Base-by-base conservation (phyloP, 179 eudicot genomes). In the Gypsophila paniculata region DNA sequence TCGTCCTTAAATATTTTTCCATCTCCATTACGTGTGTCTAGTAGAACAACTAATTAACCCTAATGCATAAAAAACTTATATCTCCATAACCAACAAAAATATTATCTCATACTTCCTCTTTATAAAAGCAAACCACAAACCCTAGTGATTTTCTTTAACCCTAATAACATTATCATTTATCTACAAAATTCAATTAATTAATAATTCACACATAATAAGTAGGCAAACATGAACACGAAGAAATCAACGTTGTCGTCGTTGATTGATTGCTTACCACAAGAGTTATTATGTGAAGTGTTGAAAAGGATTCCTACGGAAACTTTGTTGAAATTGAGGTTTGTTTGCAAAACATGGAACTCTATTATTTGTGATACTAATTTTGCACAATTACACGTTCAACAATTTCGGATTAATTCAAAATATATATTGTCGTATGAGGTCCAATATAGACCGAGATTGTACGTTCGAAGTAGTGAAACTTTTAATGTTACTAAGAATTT, bases 251-350 rank as follows among this genome's bases (percentile, higher is more conserved):
- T n/a, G n/a, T n/a, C 1, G 22, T 19, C 22, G 11, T 8, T 32
- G 15, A 25, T 58, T 10, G 1, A 58, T 23, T 22, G 13, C 22
- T 58, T 58, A 25, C 62, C 62, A 0, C 13, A 6, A 2, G 62
- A 58, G 22, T 22, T 58, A 25, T 58, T 58, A 58, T 22, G 5
- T 13, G 62, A 58, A 58, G 5, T 58, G 8, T 58, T 22, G 62
- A 58, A 23, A 23, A 2, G 32, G 17, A 13, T 58, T 6, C 62
- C 36, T 0, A 25, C 14, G 17, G 9, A 10, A 58, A 23, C 11
- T 22, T 58, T 58, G 17, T 22, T 58, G 62, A 23, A 58, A 58
- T 58, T 58, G 11, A 23, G 62, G 34, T 1, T 23, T 25, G 96
- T 61, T 61, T 61, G 65, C 44, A 61, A 32, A 32, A 1, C 19